Base-by-base conservation (phyloP, 2,329 filamentous ascomycete species). In the Sporothrix brunneoviolacea region DNA sequence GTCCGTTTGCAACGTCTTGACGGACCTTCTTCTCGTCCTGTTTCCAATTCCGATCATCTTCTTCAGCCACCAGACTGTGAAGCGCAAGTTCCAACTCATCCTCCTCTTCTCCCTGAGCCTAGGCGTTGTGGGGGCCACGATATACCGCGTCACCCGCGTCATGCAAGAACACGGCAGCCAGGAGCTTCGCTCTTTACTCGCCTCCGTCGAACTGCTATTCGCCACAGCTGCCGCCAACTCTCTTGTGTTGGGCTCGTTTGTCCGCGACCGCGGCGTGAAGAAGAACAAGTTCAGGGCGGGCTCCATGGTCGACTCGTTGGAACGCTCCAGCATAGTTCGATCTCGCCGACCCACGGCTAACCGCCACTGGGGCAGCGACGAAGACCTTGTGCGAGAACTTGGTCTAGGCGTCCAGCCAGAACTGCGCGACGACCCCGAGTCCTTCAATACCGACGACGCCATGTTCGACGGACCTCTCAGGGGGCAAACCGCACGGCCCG, bases 41-140 rank as follows among this genome's bases (percentile, higher is more conserved):
- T 95, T 95, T 57, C 93, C 93, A 0, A 86, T 96, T 22, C 87
- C 91, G 0, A 88, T 97, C 59, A 90, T 97, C 53, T 66, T 95
- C 30, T 76, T 78, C 46, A 93, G 88, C 41, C 76, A 81, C 12
- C 91, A 96, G 82, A 73, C 76, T 0, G 59, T 84, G 18, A 88
- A 84, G 64, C 83, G 87, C 57, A 96, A 95, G 67, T 57, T 90
- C 10, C 86, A 88, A 54, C 81, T 97, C 12, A 79, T 86, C 8
- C 64, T 85, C 2, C 76, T 97, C 13, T 97, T 97, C 70, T 88
- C 86, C 4, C 73, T 95, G 47, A 94, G 88, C n/a, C 64, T 93
- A 41, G 75, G 84, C 50, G 81, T 95, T 7, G 85, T 95, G 42
- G 84, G 70, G 41, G 84, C 91, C 52, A 95, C 90, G 1, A 74